Percentiles rank a stretch among this genome's conserved stretches.
These are phyloP conservation scores for Westerdykella sp. DNA, from an alignment of 2,329 filamentous ascomycete species.

Conservation along the genomic window DNA sequence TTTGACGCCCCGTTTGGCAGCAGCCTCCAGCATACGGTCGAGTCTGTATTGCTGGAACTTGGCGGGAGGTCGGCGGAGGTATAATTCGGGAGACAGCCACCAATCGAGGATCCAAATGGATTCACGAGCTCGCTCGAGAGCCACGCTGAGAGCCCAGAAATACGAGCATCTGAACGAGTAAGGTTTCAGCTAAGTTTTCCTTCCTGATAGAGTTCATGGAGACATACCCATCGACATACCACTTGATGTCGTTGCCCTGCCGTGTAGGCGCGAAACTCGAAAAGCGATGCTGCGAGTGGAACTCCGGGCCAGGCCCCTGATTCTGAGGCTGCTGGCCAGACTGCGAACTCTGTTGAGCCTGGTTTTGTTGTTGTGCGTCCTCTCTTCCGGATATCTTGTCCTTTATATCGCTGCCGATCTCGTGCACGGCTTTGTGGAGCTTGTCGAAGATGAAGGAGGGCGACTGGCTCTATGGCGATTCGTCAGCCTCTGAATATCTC, in stretches of 20 bases:
- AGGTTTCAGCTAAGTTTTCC: neutral
- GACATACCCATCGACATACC: slow-evolving; percentile 67
- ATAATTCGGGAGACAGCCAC: slow-evolving; percentile 88
- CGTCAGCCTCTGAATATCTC: neutral
- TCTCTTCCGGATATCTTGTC: slow-evolving; percentile 44
- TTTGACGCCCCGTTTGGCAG: slow-evolving; percentile 76
- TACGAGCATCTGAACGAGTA: slow-evolving; percentile 53
- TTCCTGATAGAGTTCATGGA: neutral
- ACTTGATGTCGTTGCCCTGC: slow-evolving; percentile 68
- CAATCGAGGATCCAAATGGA: slow-evolving; percentile 80
- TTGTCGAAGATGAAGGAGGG: slow-evolving; percentile 47
- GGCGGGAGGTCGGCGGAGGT: slow-evolving; percentile 74
- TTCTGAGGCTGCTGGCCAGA: slow-evolving; percentile 11
- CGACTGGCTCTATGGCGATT: slow-evolving; percentile 15
- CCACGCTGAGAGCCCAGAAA: slow-evolving; percentile 77
- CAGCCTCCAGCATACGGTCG: slow-evolving; percentile 74
- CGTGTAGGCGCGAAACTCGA: slow-evolving; percentile 66
- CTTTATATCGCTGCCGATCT: slow-evolving; percentile 47
- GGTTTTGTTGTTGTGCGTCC: slow-evolving; percentile 44
- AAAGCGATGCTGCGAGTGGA: slow-evolving; percentile 46
- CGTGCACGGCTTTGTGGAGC: slow-evolving; percentile 48
- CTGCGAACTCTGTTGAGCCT: slow-evolving; percentile 32
- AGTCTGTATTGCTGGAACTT: slow-evolving; percentile 77
- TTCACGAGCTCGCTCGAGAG: slow-evolving; percentile 68
- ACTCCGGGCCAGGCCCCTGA: slow-evolving; percentile 29